Base-by-base conservation (phyloP, 345 rosid species). In the Linum tenue region DNA sequence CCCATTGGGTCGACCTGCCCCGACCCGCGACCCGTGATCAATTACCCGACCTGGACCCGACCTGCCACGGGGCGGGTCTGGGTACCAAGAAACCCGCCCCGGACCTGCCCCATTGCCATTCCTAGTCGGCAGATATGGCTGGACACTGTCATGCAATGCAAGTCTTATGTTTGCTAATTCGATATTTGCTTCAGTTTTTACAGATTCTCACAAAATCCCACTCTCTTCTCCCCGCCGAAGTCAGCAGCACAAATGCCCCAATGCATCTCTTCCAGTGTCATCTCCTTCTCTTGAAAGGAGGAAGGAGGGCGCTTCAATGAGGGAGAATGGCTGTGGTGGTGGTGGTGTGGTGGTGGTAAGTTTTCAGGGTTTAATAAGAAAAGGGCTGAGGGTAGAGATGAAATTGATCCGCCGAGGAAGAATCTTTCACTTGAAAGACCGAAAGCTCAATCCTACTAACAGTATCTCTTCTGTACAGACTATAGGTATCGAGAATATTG, bases 341-440 rank as follows among this genome's bases (percentile, higher is more conserved):
- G 31, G 31, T 22, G 31, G 31, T 22, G 31, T 22, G 31, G 31
- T 22, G 31, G 80, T 17, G 11, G 2, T 3, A 37, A 4, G 22
- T 12, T 31, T 39, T 81, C 75, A 57, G 89, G 89, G 79, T 90
- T 88, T 75, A 94, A 90, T 69, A 85, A 83, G 76, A 86, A 85
- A 72, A 81, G 96, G 72, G 97, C 96, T 31, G 86, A 86, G 58
- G 99, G 97, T 15, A 76, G 43, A 41, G 94, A 90, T 69, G 74
- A 79, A 66, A 64, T 64, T 42, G 83, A 82, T 72, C 78, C 65
- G 62, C 80, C 86, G 53, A 94, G 31, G 31, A 22, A 81, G 84
- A 84, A 79, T 75, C 85, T 83, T 83, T 5, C 88, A 86, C 79
- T 63, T 92, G 66, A 90, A 88, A 72, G 70, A 72, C 65, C 82